phyloP scores from a whole-genome alignment of 2,329 filamentous ascomycete species.

The Stagonosporopsis vannaccii region DNA sequence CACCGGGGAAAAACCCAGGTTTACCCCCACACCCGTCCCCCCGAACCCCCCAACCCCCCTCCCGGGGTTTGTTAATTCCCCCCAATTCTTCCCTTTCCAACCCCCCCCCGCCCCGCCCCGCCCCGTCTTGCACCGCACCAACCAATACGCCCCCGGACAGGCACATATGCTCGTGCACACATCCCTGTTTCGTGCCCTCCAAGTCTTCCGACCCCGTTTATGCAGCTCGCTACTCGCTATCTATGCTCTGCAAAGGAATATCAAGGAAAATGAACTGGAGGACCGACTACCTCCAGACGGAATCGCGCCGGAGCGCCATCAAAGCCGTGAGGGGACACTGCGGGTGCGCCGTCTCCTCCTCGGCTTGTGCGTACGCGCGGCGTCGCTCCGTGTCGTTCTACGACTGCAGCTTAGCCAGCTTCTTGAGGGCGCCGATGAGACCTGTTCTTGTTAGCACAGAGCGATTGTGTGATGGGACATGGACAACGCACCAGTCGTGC shows the following conservation, averaged over 20 bases:
- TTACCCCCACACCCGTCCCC: too few relatives aligned
- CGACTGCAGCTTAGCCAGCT: slow-evolving; percentile 33
- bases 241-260: not conserved
- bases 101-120: too few relatives aligned
- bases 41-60: too few relatives aligned
- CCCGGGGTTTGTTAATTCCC: too few relatives aligned
- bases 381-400: slow-evolving; percentile 6
- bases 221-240: not conserved
- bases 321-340: slow-evolving; percentile 2
- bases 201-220: not conserved
- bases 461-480: slow-evolving; percentile 46
- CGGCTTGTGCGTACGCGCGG: too few relatives aligned
- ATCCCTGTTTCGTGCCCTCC: too few relatives aligned
- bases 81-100: too few relatives aligned
- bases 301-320: slow-evolving; percentile 5
- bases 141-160: not conserved
- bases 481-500: slow-evolving; percentile 74
- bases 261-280: not conserved
- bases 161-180: not conserved
- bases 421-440: slow-evolving; percentile 40
- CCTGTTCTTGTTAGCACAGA: slow-evolving; percentile 26
- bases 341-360: not conserved
- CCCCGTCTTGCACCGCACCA: too few relatives aligned
- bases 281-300: not conserved
- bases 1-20: too few relatives aligned